A percentile compares a stretch with the other conserved stretches of the same genome.
These are phyloP conservation scores for Auriscalpium microsporum DNA, from an alignment of 768 basidiomycete genomes.

Conservation along the genomic window DNA sequence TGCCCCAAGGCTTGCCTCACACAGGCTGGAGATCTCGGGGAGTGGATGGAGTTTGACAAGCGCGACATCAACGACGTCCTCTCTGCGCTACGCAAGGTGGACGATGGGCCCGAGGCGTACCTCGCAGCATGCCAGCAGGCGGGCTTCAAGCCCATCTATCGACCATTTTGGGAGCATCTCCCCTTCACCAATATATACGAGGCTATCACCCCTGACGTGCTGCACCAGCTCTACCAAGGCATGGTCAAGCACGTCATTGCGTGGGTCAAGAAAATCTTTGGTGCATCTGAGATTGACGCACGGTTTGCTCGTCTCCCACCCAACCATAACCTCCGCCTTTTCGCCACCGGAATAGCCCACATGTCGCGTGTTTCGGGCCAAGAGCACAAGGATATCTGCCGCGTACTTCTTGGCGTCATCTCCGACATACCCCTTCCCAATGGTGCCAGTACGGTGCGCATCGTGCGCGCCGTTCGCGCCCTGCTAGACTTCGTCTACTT, in stretches of 20 bases:
- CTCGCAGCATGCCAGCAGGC: neutral
- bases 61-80: neutral
- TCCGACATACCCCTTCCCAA: neutral
- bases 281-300: constrained; percentile 26
- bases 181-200: constrained; percentile 21
- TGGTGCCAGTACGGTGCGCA: neutral
- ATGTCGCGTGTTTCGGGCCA: constrained; percentile 33
- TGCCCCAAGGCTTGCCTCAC: constrained; percentile 7
- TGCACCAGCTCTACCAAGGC: constrained; percentile 25
- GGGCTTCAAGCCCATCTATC: neutral
- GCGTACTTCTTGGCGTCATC: neutral
- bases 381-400: constrained; percentile 29
- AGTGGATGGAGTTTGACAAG: neutral
- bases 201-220: constrained; percentile 24
- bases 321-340: constrained; percentile 24
- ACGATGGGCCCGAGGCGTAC: neutral
- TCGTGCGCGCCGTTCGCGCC: neutral
- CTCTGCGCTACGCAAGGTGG: neutral
- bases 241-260: neutral
- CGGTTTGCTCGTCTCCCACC: constrained; percentile 22
- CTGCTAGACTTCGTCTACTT: neutral
- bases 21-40: neutral
- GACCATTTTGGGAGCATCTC: constrained; percentile 19
- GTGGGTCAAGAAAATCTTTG: neutral
- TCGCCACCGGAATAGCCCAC: constrained; percentile 25